Evolutionary conservation across 192 early-diverging fungal genomes (phyloP).

Genomic region (Pilobolus umbonatus): DNA sequence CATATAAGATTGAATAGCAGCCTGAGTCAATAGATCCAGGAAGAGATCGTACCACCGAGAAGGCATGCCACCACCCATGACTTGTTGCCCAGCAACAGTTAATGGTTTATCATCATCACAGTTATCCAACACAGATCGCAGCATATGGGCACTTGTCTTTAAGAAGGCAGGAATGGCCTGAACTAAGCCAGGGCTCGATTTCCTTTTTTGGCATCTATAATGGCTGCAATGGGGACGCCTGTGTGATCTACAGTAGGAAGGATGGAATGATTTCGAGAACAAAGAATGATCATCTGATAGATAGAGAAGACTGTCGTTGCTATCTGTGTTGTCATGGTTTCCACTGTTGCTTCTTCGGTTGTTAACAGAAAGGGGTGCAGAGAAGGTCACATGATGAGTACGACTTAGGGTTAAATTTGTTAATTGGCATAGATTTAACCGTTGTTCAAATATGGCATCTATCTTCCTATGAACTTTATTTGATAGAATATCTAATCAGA

Average conservation of each 20-base stretch:
- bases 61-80: conserved; percentile 40
- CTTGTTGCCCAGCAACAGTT: conserved; percentile 34
- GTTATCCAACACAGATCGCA: conserved; percentile 27
- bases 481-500: neutral
- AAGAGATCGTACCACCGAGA: conserved; percentile 50
- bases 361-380: neutral
- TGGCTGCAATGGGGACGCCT: conserved; percentile 33
- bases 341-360: neutral
- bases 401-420: conserved; percentile 54
- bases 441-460: conserved; percentile 43
- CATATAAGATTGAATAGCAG: conserved; percentile 47
- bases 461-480: conserved; percentile 7
- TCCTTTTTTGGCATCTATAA: neutral
- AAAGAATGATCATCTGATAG: too few relatives aligned
- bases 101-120: conserved; percentile 24
- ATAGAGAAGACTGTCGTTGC: too few relatives aligned
- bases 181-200: conserved; percentile 34
- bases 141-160: conserved; percentile 43
- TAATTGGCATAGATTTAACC: conserved; percentile 47
- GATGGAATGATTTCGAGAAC: conserved; percentile 31
- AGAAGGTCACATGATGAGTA: conserved; percentile 37
- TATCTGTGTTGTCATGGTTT: conserved; percentile 18
- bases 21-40: conserved; percentile 50
- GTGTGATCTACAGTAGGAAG: conserved; percentile 41
- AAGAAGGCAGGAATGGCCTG: conserved; percentile 49